These are phyloP conservation scores for Ogataea henricii DNA, from an alignment of 805 yeast species.

Conservation along the genomic window DNA sequence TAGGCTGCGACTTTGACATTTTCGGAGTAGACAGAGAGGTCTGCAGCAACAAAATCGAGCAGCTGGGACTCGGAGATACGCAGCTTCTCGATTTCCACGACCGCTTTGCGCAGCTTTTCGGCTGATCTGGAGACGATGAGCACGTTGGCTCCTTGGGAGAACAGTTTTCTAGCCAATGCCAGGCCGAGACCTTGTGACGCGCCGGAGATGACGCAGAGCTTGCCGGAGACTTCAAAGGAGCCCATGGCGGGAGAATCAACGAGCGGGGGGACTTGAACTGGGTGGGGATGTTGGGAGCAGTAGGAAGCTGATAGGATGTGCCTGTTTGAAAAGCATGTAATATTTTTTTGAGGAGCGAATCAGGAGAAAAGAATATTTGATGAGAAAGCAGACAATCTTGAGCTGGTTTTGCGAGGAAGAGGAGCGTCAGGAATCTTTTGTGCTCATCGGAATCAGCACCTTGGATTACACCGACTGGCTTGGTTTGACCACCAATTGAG, in stretches of 20 bases:
- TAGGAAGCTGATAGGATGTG: no score
- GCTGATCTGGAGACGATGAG: slow-evolving; percentile 78
- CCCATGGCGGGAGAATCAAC: neutral
- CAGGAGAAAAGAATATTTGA: no score
- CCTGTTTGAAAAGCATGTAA: no score
- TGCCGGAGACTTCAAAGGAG: slow-evolving; percentile 41
- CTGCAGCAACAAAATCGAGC: slow-evolving; percentile 56
- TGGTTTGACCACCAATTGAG: neutral
- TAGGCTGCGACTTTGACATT: slow-evolving; percentile 41
- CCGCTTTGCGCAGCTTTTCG: slow-evolving; percentile 53
- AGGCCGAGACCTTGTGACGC: slow-evolving; percentile 95
- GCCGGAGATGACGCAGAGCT: slow-evolving; percentile 78
- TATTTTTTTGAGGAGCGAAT: no score
- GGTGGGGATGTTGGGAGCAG: no score
- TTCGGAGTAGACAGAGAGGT: slow-evolving; percentile 61
- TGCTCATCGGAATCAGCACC: no score
- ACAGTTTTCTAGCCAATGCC: slow-evolving; percentile 60
- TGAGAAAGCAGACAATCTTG: no score
- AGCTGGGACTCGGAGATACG: slow-evolving; percentile 35
- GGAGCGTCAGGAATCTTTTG: no score
- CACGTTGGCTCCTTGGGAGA: slow-evolving; percentile 58
- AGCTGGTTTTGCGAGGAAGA: no score
- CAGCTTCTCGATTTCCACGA: slow-evolving; percentile 41
- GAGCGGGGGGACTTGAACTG: neutral
- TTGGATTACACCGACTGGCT: no score